These are phyloP conservation scores for Phytophthora tentaculata DNA, from an alignment of 352 stramenopile species.

Conservation along the genomic window DNA sequence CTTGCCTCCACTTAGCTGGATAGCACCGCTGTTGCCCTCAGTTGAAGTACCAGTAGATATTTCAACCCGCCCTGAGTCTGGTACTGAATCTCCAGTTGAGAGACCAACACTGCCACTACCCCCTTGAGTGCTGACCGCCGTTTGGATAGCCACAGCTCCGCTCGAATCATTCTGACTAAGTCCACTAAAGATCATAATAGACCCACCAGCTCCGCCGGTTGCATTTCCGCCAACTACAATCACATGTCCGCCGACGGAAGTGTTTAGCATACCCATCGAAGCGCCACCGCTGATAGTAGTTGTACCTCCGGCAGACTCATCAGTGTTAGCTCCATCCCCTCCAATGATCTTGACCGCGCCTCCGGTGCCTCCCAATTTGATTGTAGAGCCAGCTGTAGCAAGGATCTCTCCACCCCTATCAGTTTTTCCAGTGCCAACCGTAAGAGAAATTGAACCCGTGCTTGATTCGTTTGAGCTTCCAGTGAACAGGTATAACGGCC, in stretches of 20 bases:
- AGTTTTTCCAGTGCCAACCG: conserved; percentile 40
- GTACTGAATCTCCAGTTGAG: conserved; percentile 37
- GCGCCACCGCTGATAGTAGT: conserved; percentile 50
- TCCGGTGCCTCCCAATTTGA: conserved; percentile 38
- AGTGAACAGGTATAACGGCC: conserved; percentile 50
- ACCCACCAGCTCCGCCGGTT: conserved; percentile 47
- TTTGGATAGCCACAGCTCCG: conserved; percentile 44
- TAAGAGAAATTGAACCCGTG: conserved; percentile 49
- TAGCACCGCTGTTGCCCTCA: conserved; percentile 51
- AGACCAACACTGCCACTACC: conserved; percentile 44
- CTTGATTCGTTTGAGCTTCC: conserved; percentile 43
- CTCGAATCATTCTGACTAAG: conserved; percentile 42
- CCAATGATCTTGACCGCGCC: conserved; percentile 34
- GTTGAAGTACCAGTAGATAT: conserved; percentile 56
- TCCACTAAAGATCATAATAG: conserved; percentile 53
- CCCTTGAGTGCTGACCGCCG: conserved; percentile 23
- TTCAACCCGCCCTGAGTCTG: conserved; percentile 49
- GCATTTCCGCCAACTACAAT: conserved; percentile 53
- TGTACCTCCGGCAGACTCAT: conserved; percentile 53
- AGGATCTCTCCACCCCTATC: conserved; percentile 34
- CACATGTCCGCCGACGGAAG: conserved; percentile 49
- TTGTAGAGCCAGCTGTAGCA: conserved; percentile 39
- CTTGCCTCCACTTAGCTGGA: conserved; percentile 60
- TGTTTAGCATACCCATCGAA: conserved; percentile 39
- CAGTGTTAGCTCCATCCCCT: conserved; percentile 29